phyloP scores from a whole-genome alignment of 2,329 filamentous ascomycete genomes.

The Lasiodiplodia theobromae region DNA sequence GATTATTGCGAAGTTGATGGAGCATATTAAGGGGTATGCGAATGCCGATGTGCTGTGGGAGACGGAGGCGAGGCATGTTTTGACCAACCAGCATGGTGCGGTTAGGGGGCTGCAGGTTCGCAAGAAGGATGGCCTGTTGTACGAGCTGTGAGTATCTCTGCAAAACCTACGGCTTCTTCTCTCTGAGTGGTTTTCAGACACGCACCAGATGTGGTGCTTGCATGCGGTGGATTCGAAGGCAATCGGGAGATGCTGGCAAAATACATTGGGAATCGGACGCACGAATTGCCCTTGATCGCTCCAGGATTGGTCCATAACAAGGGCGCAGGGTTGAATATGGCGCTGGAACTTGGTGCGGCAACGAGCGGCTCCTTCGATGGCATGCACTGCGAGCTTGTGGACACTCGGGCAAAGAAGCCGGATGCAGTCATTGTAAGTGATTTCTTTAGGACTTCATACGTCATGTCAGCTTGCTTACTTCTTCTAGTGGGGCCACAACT shows the following conservation, averaged over 20 bases:
- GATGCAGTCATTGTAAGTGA: slow-evolving; percentile 44
- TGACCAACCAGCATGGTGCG: slow-evolving; percentile 45
- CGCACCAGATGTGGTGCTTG: slow-evolving; percentile 46
- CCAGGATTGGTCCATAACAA: slow-evolving; percentile 51
- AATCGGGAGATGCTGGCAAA: slow-evolving; percentile 52
- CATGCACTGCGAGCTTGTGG: slow-evolving; percentile 54
- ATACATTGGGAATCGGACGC: slow-evolving; percentile 49
- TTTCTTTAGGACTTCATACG: background rate
- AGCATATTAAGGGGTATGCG: slow-evolving; percentile 44
- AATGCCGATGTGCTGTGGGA: slow-evolving; percentile 47
- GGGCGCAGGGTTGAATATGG: slow-evolving; percentile 50
- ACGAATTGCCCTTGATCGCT: slow-evolving; percentile 51
- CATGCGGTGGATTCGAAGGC: slow-evolving; percentile 51
- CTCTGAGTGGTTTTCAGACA: background rate
- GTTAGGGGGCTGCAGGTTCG: slow-evolving; percentile 49
- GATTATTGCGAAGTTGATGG: slow-evolving; percentile 48
- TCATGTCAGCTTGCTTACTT: background rate
- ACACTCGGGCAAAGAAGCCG: slow-evolving; percentile 50
- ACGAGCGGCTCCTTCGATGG: slow-evolving; percentile 51
- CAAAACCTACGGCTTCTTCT: background rate
- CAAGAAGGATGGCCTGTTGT: slow-evolving; percentile 46
- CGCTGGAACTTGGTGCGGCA: slow-evolving; percentile 50
- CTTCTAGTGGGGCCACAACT: slow-evolving; percentile 49
- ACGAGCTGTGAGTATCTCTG: slow-evolving; percentile 36
- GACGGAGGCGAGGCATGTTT: slow-evolving; percentile 47